Percentiles rank a stretch among this genome's conserved stretches.
Conservation (phyloP, 331 rosid species). For the Dryas integrifolia region DNA sequence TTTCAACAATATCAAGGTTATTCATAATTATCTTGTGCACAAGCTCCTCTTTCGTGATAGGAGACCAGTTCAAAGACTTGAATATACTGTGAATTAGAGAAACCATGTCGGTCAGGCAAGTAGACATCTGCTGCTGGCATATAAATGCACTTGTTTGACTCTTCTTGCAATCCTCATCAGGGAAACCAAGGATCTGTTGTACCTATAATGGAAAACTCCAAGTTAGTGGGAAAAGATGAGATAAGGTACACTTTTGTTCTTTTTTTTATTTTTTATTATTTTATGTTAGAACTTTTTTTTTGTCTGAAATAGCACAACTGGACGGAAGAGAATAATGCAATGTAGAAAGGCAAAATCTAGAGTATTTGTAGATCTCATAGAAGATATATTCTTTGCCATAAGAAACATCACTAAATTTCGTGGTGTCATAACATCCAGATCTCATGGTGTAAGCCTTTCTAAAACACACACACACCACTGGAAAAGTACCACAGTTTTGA, state of each 20-base stretch:
- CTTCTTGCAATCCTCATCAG: conserved; percentile 26
- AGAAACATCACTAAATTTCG: background rate
- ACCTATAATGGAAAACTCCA: conserved; percentile 30
- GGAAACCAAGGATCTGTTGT: conserved; percentile 23
- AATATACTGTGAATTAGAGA: conserved; percentile 51
- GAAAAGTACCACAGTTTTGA: no score
- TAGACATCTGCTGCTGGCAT: conserved; percentile 6
- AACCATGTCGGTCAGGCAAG: conserved; percentile 46
- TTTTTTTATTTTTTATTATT: no score
- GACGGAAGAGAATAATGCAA: no score
- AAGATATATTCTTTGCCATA: background rate
- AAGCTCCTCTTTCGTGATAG: conserved; percentile 70
- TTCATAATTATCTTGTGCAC: conserved; percentile 60
- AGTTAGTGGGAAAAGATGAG: conserved; percentile 3
- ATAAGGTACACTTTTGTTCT: no score
- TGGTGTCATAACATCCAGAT: background rate
- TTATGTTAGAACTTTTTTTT: no score
- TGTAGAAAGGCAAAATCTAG: no score
- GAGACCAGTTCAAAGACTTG: conserved; percentile 42
- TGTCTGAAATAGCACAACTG: no score
- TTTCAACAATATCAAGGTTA: conserved; percentile 47
- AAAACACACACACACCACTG: no score
- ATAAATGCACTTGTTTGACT: conserved; percentile 24
- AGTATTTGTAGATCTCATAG: no score
- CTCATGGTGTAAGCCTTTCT: no score